Conservation (phyloP, 2,329 filamentous ascomycete species). For the Fusarium sp. region DNA sequence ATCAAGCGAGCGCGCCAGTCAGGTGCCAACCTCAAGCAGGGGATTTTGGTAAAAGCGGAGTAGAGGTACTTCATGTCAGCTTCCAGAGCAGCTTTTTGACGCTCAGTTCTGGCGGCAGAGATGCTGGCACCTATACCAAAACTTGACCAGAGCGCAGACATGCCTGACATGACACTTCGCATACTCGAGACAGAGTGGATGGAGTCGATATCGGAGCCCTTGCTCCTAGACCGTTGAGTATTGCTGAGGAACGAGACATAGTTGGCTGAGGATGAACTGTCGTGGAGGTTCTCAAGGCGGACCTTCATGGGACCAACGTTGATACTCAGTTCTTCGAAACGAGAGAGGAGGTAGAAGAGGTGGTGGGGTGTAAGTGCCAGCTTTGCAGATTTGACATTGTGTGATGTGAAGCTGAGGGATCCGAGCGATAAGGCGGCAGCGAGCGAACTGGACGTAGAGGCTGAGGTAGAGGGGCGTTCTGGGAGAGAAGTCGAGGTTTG, state of each 20-base stretch:
- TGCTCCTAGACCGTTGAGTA: conserved; percentile 79
- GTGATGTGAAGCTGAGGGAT: conserved; percentile 84
- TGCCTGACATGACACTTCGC: conserved; percentile 95
- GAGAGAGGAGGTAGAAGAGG: conserved; percentile 94
- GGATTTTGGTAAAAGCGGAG: conserved; percentile 98
- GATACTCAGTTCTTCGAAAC: conserved; percentile 93
- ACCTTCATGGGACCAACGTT: conserved; percentile 96
- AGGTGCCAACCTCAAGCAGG: conserved; percentile 88
- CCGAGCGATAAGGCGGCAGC: conserved; percentile 90
- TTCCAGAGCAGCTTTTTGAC: conserved; percentile 86
- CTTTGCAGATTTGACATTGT: conserved; percentile 88
- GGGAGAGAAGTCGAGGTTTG: conserved; percentile 66
- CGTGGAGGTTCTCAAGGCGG: conserved; percentile 92
- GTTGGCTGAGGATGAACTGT: conserved; percentile 85
- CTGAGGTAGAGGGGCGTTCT: conserved; percentile 72
- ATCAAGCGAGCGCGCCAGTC: conserved; percentile 93
- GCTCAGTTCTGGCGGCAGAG: conserved; percentile 84
- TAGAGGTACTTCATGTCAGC: conserved; percentile 95
- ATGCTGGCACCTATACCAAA: conserved; percentile 86
- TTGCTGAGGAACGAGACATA: conserved; percentile 96
- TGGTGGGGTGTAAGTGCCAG: conserved; percentile 95
- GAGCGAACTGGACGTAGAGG: conserved; percentile 78
- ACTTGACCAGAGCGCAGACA: conserved; percentile 92
- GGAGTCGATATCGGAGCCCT: conserved; percentile 85
- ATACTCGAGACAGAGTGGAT: conserved; percentile 97